Evolutionary conservation across 2,329 filamentous ascomycete genomes (phyloP).

Genomic region (Kalmusia sp.): DNA sequence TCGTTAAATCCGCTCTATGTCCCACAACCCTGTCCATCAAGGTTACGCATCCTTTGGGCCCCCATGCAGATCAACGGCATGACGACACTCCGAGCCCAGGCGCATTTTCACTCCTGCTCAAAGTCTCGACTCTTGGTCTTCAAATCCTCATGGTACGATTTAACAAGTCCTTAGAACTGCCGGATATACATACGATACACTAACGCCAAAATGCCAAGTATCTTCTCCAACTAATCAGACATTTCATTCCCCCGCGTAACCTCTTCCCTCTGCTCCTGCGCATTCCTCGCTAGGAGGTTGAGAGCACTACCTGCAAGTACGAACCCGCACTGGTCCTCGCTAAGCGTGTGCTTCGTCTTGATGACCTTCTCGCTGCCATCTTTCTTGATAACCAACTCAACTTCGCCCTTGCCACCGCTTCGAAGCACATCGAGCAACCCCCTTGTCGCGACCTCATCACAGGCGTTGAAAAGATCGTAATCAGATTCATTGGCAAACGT

Average conservation of each 20-base stretch:
- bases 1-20: no score
- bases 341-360: slow-evolving; percentile 85
- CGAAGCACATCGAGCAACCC: slow-evolving; percentile 83
- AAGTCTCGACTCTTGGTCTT: no score
- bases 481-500: slow-evolving; percentile 89
- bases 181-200: not conserved
- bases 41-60: no score
- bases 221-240: slow-evolving; percentile 38
- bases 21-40: no score
- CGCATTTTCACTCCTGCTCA: not conserved
- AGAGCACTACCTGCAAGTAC: slow-evolving; percentile 92
- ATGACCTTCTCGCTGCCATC: slow-evolving; percentile 71
- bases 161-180: no score
- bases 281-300: slow-evolving; percentile 80
- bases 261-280: slow-evolving; percentile 41
- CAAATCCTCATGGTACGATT: no score
- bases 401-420: slow-evolving; percentile 78
- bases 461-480: slow-evolving; percentile 82
- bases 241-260: slow-evolving; percentile 47
- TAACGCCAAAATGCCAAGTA: slow-evolving; percentile 9
- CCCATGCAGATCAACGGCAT: no score
- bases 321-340: slow-evolving; percentile 88
- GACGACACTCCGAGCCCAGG: no score
- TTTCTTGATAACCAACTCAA: slow-evolving; percentile 65
- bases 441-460: slow-evolving; percentile 82